Conservation (phyloP, 2,329 filamentous ascomycete genomes). For the Lojkania enalia region DNA sequence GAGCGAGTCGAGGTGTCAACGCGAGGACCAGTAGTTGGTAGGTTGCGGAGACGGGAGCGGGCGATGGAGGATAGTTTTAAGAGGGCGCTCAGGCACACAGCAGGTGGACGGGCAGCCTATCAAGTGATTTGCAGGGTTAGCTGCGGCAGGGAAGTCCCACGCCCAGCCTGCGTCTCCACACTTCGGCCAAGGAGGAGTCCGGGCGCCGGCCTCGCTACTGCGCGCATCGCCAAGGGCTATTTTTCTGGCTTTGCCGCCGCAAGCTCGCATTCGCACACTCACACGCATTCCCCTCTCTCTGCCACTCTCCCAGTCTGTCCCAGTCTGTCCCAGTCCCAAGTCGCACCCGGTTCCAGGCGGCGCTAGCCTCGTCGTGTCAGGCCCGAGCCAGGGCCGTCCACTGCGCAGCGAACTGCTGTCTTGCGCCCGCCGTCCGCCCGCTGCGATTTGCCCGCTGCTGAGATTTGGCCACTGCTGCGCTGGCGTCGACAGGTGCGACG, state of each 20-base stretch:
- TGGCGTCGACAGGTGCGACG: conserved; percentile 1
- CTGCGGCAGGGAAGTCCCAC: conserved; percentile 5
- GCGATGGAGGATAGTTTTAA: conserved; percentile 32
- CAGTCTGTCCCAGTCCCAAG: conserved; percentile 6
- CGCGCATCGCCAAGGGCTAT: conserved; percentile 1
- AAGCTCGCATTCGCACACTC: too few species aligned
- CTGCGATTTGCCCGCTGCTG: conserved; percentile 3
- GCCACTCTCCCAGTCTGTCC: too few species aligned
- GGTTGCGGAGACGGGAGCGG: conserved; percentile 31
- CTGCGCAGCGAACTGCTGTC: conserved; percentile 4
- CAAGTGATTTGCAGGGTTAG: conserved; percentile 6
- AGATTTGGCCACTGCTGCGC: conserved; percentile 11
- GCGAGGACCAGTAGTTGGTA: conserved; percentile 23
- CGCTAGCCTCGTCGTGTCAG: background rate
- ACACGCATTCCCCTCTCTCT: too few species aligned
- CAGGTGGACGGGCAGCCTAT: conserved; percentile 9
- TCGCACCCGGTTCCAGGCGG: background rate
- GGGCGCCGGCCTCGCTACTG: conserved; percentile 10
- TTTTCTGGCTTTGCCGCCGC: conserved; percentile 12
- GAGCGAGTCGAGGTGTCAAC: conserved; percentile 11
- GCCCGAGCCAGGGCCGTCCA: conserved; percentile 16
- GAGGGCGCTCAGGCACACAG: conserved; percentile 29
- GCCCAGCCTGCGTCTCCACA: conserved; percentile 22
- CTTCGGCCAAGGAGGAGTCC: conserved; percentile 10
- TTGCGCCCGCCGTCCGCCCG: conserved; percentile 5